Percentiles rank a stretch among this genome's conserved stretches.
Conservation (phyloP, 352 stramenopile genomes). For the Phytophthora sojae region DNA sequence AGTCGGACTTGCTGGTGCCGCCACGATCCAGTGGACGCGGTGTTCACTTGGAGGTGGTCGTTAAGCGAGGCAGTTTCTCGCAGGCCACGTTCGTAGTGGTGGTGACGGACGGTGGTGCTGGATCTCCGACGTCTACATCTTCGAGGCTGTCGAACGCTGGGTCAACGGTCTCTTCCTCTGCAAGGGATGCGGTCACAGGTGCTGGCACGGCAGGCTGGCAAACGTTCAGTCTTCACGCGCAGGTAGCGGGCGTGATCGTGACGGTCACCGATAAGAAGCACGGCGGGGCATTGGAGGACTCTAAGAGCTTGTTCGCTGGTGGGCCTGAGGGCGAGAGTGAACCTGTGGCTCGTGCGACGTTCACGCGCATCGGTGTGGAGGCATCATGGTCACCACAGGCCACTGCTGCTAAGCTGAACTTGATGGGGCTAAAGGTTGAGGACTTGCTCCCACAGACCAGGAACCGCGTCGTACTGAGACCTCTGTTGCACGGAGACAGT, state of each 20-base stretch:
- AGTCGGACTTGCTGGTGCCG: slow-evolving; percentile 60
- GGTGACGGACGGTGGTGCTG: slow-evolving; percentile 50
- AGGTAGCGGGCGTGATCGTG: slow-evolving; percentile 74
- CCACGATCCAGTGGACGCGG: slow-evolving; percentile 40
- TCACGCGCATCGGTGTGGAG: slow-evolving; percentile 72
- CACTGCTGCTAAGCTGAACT: slow-evolving; percentile 66
- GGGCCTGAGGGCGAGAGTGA: slow-evolving; percentile 44
- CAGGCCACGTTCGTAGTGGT: slow-evolving; percentile 77
- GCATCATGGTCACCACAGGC: slow-evolving; percentile 46
- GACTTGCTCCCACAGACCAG: slow-evolving; percentile 73
- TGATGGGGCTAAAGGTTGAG: slow-evolving; percentile 81
- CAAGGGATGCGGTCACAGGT: slow-evolving; percentile 8
- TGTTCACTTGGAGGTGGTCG: slow-evolving; percentile 54
- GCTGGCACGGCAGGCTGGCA: slow-evolving; percentile 48
- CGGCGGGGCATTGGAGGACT: slow-evolving; percentile 6
- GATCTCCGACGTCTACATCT: slow-evolving; percentile 28
- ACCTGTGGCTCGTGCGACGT: slow-evolving; percentile 68
- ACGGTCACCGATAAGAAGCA: slow-evolving; percentile 75
- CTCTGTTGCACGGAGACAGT: slow-evolving; percentile 42
- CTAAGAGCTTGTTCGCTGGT: slow-evolving; percentile 32
- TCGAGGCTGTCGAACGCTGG: slow-evolving; percentile 27
- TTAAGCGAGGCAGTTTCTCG: slow-evolving; percentile 81
- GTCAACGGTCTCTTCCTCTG: slow-evolving; percentile 28
- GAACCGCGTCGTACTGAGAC: slow-evolving; percentile 71
- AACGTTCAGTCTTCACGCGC: slow-evolving; percentile 67